These are phyloP conservation scores for Hordeum vulgare DNA, from an alignment of 176 grass and related monocot genomes.

Conservation along the genomic window DNA sequence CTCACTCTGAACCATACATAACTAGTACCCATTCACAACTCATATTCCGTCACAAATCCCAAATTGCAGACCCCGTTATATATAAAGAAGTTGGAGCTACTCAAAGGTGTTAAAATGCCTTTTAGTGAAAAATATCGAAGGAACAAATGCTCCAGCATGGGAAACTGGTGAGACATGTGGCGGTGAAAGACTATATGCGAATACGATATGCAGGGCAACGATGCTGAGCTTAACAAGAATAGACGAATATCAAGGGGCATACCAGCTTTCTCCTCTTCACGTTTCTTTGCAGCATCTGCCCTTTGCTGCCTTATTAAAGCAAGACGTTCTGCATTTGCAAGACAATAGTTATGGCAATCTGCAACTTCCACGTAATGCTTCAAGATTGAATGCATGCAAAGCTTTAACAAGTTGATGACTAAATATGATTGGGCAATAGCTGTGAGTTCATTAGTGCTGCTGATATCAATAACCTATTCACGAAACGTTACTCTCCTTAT, in stretches of 20 bases:
- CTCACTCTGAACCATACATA: background rate
- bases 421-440: background rate
- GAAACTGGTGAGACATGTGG: background rate
- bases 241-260: background rate
- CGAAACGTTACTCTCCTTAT: background rate
- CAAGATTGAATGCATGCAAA: background rate
- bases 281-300: constrained; percentile 93
- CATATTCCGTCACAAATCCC: background rate
- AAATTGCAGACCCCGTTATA: background rate
- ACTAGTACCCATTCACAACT: background rate
- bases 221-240: background rate
- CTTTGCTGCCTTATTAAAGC: constrained; percentile 94
- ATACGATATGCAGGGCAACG: background rate
- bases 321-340: constrained; percentile 76
- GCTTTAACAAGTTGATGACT: background rate
- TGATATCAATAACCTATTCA: background rate
- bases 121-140: background rate
- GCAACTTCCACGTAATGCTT: background rate
- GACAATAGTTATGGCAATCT: background rate
- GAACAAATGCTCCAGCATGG: background rate
- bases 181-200: background rate
- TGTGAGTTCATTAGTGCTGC: background rate
- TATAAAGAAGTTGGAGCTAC: background rate
- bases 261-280: constrained; percentile 97
- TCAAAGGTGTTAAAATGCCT: background rate